Conservation (phyloP, 805 yeast species). For the Wickerhamomyces subpelliculosus region DNA sequence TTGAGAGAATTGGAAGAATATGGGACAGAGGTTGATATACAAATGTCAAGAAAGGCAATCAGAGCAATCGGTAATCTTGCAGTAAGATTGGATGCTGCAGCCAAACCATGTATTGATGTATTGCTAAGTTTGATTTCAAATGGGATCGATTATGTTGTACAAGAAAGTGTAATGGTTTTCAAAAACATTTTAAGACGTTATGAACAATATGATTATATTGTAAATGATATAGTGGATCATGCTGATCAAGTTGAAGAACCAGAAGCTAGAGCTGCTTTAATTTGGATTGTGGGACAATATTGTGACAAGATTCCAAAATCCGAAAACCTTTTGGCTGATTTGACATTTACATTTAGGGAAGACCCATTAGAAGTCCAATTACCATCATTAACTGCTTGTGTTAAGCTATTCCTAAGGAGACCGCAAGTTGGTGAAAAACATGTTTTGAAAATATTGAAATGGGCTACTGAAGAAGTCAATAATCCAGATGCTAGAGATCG, state of each 20-base stretch:
- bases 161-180: slow-evolving; percentile 72
- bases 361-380: slow-evolving; percentile 73
- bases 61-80: slow-evolving; percentile 89
- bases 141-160: slow-evolving; percentile 67
- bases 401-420: slow-evolving; percentile 55
- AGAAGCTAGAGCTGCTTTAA: slow-evolving; percentile 69
- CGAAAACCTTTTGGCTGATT: slow-evolving; percentile 32
- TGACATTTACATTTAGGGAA: slow-evolving; percentile 42
- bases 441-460: slow-evolving; percentile 51
- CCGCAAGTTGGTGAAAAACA: slow-evolving; percentile 49
- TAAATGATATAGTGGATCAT: slow-evolving; percentile 34
- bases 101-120: slow-evolving; percentile 56
- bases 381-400: slow-evolving; percentile 64
- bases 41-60: slow-evolving; percentile 82
- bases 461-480: slow-evolving; percentile 66
- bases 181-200: slow-evolving; percentile 73
- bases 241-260: slow-evolving; percentile 59
- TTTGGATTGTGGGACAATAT: slow-evolving; percentile 82
- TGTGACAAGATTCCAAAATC: slow-evolving; percentile 40
- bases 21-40: slow-evolving; percentile 79
- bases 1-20: slow-evolving; percentile 76
- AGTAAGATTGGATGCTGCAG: slow-evolving; percentile 58
- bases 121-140: slow-evolving; percentile 53
- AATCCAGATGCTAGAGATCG: slow-evolving; percentile 86
- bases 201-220: slow-evolving; percentile 47